phyloP scores from a whole-genome alignment of 129 eudicot species.

The Escallonia rubra region DNA sequence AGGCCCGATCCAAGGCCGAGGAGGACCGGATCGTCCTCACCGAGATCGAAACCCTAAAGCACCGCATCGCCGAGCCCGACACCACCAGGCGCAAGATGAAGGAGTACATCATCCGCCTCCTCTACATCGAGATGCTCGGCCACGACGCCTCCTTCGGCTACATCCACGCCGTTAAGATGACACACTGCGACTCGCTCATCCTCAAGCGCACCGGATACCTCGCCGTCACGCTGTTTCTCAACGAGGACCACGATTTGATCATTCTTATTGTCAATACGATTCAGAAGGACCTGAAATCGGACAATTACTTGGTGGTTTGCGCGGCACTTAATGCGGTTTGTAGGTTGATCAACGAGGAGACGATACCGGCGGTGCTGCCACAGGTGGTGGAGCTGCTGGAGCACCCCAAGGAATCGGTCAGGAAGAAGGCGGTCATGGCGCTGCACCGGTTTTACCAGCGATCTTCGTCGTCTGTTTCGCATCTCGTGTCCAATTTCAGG shows the following conservation, averaged over 20 bases:
- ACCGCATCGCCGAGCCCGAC: slow-evolving; percentile 60
- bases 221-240: slow-evolving; percentile 86
- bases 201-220: slow-evolving; percentile 84
- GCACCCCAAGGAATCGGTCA: slow-evolving; percentile 80
- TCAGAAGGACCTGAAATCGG: slow-evolving; percentile 94
- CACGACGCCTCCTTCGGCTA: slow-evolving; percentile 94
- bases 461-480: slow-evolving; percentile 69
- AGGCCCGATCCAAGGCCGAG: slow-evolving; percentile 93
- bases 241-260: slow-evolving; percentile 96
- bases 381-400: slow-evolving; percentile 85
- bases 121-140: slow-evolving; percentile 95
- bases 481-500: slow-evolving; percentile 71
- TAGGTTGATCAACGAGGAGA: slow-evolving; percentile 97
- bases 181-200: slow-evolving; percentile 67
- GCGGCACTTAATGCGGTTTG: slow-evolving; percentile 98
- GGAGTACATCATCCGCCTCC: slow-evolving; percentile 77
- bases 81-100: slow-evolving; percentile 87
- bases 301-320: slow-evolving; percentile 85
- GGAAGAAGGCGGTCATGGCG: slow-evolving; percentile 99
- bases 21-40: slow-evolving; percentile 83
- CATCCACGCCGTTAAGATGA: slow-evolving; percentile 96
- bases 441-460: slow-evolving; percentile 81
- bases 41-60: slow-evolving; percentile 85
- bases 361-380: slow-evolving; percentile 88
- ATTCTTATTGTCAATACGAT: slow-evolving; percentile 94